Base-by-base conservation (phyloP, 2,329 filamentous ascomycete species). In the Berkeleyomyces rouxiae region DNA sequence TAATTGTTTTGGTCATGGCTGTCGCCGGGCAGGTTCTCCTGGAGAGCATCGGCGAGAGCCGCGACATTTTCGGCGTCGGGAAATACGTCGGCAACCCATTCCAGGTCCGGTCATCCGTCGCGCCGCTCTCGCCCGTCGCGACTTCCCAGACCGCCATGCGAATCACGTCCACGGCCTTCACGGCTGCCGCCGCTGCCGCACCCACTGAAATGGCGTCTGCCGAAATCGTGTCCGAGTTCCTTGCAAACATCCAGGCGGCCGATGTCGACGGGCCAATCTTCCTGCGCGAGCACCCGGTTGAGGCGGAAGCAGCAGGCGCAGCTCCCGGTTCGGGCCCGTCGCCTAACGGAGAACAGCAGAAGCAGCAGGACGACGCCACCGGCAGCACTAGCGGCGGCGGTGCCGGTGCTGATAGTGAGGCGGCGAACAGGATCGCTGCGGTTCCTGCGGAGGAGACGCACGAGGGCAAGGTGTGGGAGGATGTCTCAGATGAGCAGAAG, bases 401-500 rank as follows among this genome's bases (percentile, higher is more conserved):
- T 23, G 23, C 23, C 23, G 23, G 23, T 23, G 23, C 23, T 23
- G 23, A 23, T 23, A 23, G 23, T 23, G 23, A 23, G 23, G 61
- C 39, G n/a, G 62, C n/a, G 33, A 42, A 44, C 44, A 62, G 46
- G 42, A 58, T 63, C 23, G 59, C 61, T 0, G 76, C 75, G 36
- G 70, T 76, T 9, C 78, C 80, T 64, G 74, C 79, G 62, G 74
- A 74, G 64, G 73, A 74, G n/a, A 68, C 71, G 11, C 76, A 81
- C 65, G 78, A 75, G 0, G 84, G 82, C 11, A 83, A 78, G 71
- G 75, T 78, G 62, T 95, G 88, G 88, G 83, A 90, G 63, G 82
- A 90, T 64, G 73, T 95, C 53, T 76, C 77, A 4, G 75, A 79
- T 10, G 73, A 80, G 61, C 82, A 91, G 71, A 81, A 82, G 70